Evolutionary conservation across 805 yeast genomes (phyloP), one percentile per base, ranked within the genome.

Genomic region (Lipomyces yamanashiensis): DNA sequence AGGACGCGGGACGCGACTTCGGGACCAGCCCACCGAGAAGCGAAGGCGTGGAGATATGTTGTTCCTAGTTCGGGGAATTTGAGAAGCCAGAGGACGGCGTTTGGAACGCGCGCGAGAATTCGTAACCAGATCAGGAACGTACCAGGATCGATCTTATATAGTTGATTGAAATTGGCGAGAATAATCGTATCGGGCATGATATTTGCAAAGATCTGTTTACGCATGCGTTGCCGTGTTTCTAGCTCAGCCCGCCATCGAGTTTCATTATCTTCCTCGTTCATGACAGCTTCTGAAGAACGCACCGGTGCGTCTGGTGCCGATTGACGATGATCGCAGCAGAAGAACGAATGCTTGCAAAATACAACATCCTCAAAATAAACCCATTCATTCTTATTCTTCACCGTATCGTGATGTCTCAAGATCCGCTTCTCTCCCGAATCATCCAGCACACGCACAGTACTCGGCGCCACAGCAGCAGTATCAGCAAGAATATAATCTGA

Each of bases 321-420:
- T 58, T 74, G 77, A 8, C 72, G 66, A 40, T 74, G 77, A 47
- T 75, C 77, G 58, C 77, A 75, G 61, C 75, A 71, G 59, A 74
- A 75, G 43, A 73, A 70, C 15, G 75, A 70, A 39, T 72, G 63
- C 19, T 70, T 67, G 71, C 74, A 64, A 59, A 68, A 71, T 9
- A 74, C 73, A 23, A 75, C 58, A 39, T 69, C 68, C 54, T 74
- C 76, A 41, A 61, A 70, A 56, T 74, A 74, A 7, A 59, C 63
- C 68, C 68, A 65, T 1, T 51, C 53, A 34, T 62, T 55, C 12
- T 47, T 48, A 37, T 65, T 65, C 10, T 51, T 40, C 15, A 50
- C 52, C 7, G 28, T 28, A 28, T 55, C 47, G 36, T 63, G 61
- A 53, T 65, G 63, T 17, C 62, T 40, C 41, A 65, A 52, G 8